Base-by-base conservation (phyloP, 148 eudicot genomes). In the Pharnaceum exiguum region DNA sequence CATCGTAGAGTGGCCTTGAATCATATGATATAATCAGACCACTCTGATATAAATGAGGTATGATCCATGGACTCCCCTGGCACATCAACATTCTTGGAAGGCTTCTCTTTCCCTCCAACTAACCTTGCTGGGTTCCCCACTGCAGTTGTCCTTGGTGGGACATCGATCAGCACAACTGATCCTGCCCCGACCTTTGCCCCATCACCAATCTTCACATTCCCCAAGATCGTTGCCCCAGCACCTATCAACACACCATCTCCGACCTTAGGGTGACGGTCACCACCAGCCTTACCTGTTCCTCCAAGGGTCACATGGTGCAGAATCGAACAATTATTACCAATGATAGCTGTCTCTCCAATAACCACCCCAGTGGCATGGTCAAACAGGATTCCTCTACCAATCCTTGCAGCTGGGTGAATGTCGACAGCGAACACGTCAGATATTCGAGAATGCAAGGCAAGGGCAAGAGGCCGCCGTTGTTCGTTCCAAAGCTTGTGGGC, bases 181-280 rank as follows among this genome's bases (percentile, higher is more conserved):
- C 87, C 90, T 1, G 87, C 86, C 22, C 84, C 90, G 48, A 84
- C 68, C 66, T 78, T 84, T 1, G 90, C 90, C n/a, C 84, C 90
- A 10, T 76, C 86, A 11, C 90, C 90, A 12, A 84, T 81, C 46
- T 47, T 81, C 5, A 84, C 58, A 21, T 81, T 81, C 10, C 90
- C 90, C 57, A 84, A 60, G 16, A 84, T 66, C 0, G 84, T 76
- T 0, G 87, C 84, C 21, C 87, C 84, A 0, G 90, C 90, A 19
- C 90, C 90, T 4, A 84, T 84, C 55, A 84, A 31, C 55, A 79
- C 90, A 1, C 87, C 90, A 45, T 78, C 84, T 0, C 82, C 82
- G 6, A 84, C 75, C 71, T 84, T 84, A 1, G 87, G 90, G 42
- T 84, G 87, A 2, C 90, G 75, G 39, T 84, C 87, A 7, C 84